Evolutionary conservation across 2,329 filamentous ascomycete genomes (phyloP), one percentile per base, ranked within the genome.

Genomic region (Fusarium sp.): DNA sequence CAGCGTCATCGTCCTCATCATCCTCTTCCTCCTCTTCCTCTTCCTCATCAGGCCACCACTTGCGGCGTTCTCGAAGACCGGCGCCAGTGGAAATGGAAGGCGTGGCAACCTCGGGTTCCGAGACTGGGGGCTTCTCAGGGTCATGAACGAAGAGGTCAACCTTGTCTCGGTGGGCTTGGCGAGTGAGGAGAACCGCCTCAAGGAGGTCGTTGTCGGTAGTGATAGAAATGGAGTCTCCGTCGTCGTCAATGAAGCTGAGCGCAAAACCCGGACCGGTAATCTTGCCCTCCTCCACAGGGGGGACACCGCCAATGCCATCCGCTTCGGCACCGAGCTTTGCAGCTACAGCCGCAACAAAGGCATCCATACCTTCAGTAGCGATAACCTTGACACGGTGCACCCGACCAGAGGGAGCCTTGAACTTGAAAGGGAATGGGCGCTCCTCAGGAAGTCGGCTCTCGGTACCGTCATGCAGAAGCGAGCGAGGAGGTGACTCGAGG

Each of bases 71-170:
- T 29, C 89, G 88, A 43, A 88, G 71, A 6, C 83, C 85, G 41
- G 83, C 80, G 3, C 83, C 83, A 6, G 86, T 86, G 27, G 87
- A 89, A 10, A 84, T 81, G 27, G 87, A 85, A 18, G 88, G 89
- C 1, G 87, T 88, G 41, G 83, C 79, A 27, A 87, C 84, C 4
- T 85, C 83, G 27, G 87, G 88, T 2, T 89, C 86, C 11, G 91
- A 86, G n/a, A 95, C 88, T 0, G 95, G 94, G n/a, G 96, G 92
- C 84, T 97, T 93, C 73, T 95, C 91, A 1, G 96, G 95, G 78
- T 99, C 94, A 82, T 99, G 97, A 14, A 98, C 95, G 79, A 98
- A 98, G 18, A 99, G 89, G 79, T 99, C 97, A 22, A 99, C 97
- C 88, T 99, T 99, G 77, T 98, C 97, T 54, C 91, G 92, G 76